These are phyloP conservation scores for Colletotrichum phormii DNA, from an alignment of 2,329 filamentous ascomycete species.

Conservation along the genomic window DNA sequence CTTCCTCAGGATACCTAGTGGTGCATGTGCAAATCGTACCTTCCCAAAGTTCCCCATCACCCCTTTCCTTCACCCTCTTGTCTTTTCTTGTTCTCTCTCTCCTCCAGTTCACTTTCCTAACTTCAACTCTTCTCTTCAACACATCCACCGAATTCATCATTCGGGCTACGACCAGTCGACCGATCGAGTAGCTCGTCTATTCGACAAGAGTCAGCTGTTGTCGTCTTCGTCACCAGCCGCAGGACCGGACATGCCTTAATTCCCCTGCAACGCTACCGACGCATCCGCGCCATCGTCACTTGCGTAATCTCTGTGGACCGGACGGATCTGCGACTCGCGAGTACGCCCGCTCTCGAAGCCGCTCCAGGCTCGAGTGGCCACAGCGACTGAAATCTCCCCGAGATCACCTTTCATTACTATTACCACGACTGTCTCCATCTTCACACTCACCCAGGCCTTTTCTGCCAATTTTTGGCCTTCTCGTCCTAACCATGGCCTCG, in stretches of 20 bases:
- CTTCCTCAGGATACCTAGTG: not conserved
- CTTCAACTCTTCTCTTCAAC: not conserved
- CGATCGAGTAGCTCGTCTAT: constrained; percentile 14
- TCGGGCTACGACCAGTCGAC: constrained; percentile 7
- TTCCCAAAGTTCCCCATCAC: not conserved
- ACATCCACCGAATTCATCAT: not conserved
- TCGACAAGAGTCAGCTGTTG: not conserved
- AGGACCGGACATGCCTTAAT: constrained; percentile 18
- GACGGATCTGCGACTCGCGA: constrained; percentile 18
- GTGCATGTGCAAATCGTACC: constrained; percentile 4
- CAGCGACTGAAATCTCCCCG: not conserved
- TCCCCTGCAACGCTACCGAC: constrained; percentile 16
- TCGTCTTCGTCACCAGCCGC: constrained; percentile 4
- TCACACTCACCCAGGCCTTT: not conserved
- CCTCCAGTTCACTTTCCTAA: not conserved
- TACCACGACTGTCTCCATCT: not conserved
- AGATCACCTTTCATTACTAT: not conserved
- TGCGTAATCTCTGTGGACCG: constrained; percentile 24
- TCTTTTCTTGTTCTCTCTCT: not conserved
- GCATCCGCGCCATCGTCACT: constrained; percentile 18
- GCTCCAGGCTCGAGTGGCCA: not conserved
- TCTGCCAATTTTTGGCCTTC: constrained; percentile 4
- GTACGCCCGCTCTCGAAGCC: constrained; percentile 9
- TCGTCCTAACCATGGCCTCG: constrained; percentile 21
- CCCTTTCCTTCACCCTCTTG: not conserved